Evolutionary conservation across 306 rosid species (phyloP).

Genomic region (Quercus ilex): DNA sequence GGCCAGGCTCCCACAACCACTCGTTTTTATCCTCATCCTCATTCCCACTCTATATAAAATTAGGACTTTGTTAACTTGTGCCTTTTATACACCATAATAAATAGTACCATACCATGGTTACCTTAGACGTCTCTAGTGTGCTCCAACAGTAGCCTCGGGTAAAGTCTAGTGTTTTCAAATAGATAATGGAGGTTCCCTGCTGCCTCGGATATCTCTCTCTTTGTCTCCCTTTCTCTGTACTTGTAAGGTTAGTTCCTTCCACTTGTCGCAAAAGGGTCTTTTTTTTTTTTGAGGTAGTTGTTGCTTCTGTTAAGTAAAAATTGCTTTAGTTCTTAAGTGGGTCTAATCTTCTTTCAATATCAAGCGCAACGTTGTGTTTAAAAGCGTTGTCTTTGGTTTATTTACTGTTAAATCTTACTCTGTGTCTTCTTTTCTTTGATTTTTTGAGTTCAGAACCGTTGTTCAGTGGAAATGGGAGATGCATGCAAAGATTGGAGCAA

Average conservation of each 20-base stretch:
- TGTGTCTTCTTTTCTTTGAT: background rate
- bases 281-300: background rate
- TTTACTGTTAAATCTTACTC: background rate
- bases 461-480: slow-evolving; percentile 25
- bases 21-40: too few relatives aligned
- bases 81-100: too few relatives aligned
- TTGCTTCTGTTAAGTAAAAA: background rate
- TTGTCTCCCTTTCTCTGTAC: too few relatives aligned
- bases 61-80: too few relatives aligned
- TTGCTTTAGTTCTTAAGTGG: background rate
- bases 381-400: background rate
- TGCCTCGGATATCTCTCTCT: too few relatives aligned
- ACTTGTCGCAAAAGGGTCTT: background rate
- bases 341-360: background rate
- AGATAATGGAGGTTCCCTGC: too few relatives aligned
- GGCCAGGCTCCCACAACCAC: too few relatives aligned
- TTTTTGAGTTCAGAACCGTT: background rate
- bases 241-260: background rate
- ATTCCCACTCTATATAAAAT: too few relatives aligned
- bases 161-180: too few relatives aligned
- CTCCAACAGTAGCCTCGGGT: too few relatives aligned
- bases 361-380: background rate
- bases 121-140: too few relatives aligned
- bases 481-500: slow-evolving; percentile 27
- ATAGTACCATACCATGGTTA: too few relatives aligned